A percentile compares a stretch with the other conserved stretches of the same genome.
These are phyloP conservation scores for Acanthamoeba lenticulata DNA, from an alignment of 208 protist species.

Conservation along the genomic window DNA sequence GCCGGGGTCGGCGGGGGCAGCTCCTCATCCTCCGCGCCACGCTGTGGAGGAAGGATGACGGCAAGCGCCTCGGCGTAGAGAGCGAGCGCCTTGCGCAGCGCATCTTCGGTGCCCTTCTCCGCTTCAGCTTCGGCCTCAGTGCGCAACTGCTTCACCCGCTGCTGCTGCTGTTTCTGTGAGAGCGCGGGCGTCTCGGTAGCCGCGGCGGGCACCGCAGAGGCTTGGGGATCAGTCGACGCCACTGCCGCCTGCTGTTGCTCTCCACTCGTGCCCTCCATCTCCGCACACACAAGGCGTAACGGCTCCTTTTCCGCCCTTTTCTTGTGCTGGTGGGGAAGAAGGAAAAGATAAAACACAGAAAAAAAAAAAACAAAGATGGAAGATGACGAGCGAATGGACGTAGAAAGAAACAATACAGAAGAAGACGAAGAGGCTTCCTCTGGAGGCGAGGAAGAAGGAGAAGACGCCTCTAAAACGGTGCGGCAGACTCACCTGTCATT, in stretches of 20 bases:
- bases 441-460: not conserved
- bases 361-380: not conserved
- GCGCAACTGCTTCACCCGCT: not conserved
- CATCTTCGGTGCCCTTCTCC: conserved; percentile 4
- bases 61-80: conserved; percentile 18
- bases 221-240: not conserved
- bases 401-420: not conserved
- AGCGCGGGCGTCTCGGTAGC: not conserved
- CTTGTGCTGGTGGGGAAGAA: not conserved
- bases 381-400: not conserved
- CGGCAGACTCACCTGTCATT: not conserved
- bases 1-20: not conserved
- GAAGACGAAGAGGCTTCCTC: not conserved
- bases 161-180: not conserved
- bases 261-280: not conserved
- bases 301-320: too few relatives aligned
- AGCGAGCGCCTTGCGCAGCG: not conserved
- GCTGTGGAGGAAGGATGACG: not conserved
- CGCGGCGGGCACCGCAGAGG: not conserved
- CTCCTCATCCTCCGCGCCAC: not conserved
- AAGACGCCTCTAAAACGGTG: not conserved
- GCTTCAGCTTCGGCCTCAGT: not conserved
- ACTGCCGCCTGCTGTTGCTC: not conserved
- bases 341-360: not conserved
- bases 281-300: not conserved